phyloP scores from a whole-genome alignment of 2,329 filamentous ascomycete species.

The Elsinoe arachidis region DNA sequence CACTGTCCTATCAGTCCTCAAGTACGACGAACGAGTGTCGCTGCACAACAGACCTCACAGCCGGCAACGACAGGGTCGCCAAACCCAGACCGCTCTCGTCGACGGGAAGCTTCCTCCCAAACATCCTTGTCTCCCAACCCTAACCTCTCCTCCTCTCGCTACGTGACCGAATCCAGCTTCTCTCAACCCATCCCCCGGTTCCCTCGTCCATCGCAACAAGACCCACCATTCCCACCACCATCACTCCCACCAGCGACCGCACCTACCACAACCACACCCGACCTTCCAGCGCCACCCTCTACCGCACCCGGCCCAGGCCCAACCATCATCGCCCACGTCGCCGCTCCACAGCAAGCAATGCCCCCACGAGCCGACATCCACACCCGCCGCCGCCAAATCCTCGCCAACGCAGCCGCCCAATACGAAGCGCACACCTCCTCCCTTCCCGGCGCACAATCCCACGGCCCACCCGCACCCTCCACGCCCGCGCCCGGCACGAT shows the following conservation, averaged over 20 bases:
- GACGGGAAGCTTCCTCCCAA: neutral
- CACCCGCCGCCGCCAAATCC: neutral
- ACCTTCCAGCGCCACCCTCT: neutral
- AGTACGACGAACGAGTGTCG: neutral
- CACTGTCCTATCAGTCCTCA: conserved; percentile 15
- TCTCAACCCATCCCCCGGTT: conserved; percentile 7
- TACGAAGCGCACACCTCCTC: neutral
- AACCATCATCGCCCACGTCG: neutral
- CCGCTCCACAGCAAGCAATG: neutral
- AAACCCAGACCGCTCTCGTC: neutral
- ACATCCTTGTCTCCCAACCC: neutral
- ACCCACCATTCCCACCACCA: conserved; percentile 7
- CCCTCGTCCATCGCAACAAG: conserved; percentile 5
- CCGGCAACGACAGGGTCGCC: neutral
- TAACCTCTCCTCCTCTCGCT: neutral
- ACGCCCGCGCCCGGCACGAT: neutral
- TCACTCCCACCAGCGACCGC: neutral
- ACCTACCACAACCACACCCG: neutral
- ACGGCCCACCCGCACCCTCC: neutral
- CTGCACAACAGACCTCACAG: neutral
- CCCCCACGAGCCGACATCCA: neutral
- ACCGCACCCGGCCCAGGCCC: conserved; percentile 3
- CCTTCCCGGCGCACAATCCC: neutral
- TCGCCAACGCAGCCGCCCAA: conserved; percentile 1
- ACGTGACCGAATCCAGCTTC: conserved; percentile 5